These are phyloP conservation scores for Cyberlindnera petersonii DNA, from an alignment of 805 yeast genomes.

Conservation along the genomic window DNA sequence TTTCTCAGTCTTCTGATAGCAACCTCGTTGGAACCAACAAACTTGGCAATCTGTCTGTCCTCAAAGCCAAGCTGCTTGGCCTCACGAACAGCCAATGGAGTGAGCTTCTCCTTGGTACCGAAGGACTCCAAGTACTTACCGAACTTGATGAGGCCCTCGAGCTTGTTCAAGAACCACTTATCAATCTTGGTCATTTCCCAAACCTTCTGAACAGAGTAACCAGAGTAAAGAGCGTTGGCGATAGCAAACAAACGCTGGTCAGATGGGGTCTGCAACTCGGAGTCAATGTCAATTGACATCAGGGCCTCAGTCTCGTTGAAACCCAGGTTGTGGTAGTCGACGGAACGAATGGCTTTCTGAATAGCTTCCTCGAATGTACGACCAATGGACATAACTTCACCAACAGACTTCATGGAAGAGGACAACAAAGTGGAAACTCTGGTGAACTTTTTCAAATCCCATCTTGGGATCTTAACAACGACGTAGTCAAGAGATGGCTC, in stretches of 20 bases:
- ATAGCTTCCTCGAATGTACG: slow-evolving; percentile 95
- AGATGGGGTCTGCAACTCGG: slow-evolving; percentile 92
- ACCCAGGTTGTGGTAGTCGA: slow-evolving; percentile 94
- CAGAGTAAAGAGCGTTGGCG: slow-evolving; percentile 91
- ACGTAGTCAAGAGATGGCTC: slow-evolving; percentile 96
- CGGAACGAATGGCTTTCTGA: slow-evolving; percentile 95
- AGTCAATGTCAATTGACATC: slow-evolving; percentile 88
- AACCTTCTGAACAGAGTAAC: slow-evolving; percentile 85
- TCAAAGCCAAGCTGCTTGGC: slow-evolving; percentile 95
- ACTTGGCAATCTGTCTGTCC: slow-evolving; percentile 83
- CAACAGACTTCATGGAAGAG: slow-evolving; percentile 98
- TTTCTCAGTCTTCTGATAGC: slow-evolving; percentile 83
- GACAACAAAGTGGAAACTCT: slow-evolving; percentile 94
- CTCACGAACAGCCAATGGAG: slow-evolving; percentile 60
- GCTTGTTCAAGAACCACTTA: slow-evolving; percentile 91
- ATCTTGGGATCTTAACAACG: slow-evolving; percentile 96
- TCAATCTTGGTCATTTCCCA: slow-evolving; percentile 92
- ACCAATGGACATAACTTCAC: slow-evolving; percentile 99
- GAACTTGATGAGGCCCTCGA: slow-evolving; percentile 68
- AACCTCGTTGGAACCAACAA: slow-evolving; percentile 63
- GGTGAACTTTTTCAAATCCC: slow-evolving; percentile 95
- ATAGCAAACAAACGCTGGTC: slow-evolving; percentile 98
- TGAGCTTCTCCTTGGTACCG: slow-evolving; percentile 53
- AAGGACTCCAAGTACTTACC: slow-evolving; percentile 57
- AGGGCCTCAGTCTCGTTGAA: slow-evolving; percentile 71